Conservation (phyloP, 2,329 filamentous ascomycete species). For the Phyllosticta citriasiana region DNA sequence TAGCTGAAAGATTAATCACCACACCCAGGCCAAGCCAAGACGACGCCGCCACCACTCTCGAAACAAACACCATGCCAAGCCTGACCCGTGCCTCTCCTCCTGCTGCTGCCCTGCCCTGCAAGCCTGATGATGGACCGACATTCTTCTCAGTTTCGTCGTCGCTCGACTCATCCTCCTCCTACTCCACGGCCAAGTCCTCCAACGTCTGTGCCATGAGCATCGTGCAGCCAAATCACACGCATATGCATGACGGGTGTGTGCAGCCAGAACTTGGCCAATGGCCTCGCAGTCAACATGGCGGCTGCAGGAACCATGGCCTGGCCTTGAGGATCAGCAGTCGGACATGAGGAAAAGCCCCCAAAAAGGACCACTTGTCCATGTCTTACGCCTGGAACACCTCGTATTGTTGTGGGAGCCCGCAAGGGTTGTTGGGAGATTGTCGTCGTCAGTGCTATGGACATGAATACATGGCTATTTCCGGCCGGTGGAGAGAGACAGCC, state of each 20-base stretch:
- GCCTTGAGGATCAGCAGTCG: constrained; percentile 1
- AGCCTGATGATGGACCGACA: no score
- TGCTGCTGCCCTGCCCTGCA: no score
- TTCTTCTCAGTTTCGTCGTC: neutral
- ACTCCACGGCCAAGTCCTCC: neutral
- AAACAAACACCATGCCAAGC: neutral
- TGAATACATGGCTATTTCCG: neutral
- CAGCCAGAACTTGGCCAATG: constrained; percentile 10
- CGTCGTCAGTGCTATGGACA: neutral
- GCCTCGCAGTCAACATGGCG: neutral
- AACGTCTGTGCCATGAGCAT: constrained; percentile 5
- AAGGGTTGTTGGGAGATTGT: neutral
- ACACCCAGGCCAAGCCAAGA: neutral
- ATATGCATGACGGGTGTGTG: constrained; percentile 11
- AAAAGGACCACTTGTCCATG: neutral
- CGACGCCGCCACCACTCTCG: neutral
- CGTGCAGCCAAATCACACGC: constrained; percentile 11
- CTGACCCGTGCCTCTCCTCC: no score
- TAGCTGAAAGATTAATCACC: constrained; percentile 1
- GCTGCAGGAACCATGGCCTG: constrained; percentile 11
- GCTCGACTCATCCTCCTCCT: neutral
- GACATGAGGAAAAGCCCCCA: neutral
- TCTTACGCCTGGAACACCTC: neutral
- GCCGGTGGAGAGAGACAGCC: neutral
- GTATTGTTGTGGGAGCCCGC: neutral